Evolutionary conservation across 805 yeast genomes (phyloP).

Genomic region (Cyberlindnera petersonii): DNA sequence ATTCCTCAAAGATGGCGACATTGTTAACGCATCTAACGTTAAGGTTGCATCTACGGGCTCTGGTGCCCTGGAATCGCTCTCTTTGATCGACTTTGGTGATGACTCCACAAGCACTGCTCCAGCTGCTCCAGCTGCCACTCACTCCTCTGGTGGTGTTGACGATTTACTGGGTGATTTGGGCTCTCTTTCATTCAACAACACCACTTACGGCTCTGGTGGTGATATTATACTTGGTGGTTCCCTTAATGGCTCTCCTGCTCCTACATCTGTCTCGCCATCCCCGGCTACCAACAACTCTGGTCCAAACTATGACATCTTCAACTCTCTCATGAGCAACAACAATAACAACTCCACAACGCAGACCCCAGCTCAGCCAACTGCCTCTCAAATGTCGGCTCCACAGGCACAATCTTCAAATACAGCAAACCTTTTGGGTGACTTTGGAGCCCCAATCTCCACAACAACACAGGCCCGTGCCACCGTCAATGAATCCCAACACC

Average conservation of each 20-base stretch:
- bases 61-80: constrained; percentile 34
- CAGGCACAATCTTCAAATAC: constrained; percentile 7
- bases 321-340: constrained; percentile 17
- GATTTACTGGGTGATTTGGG: constrained; percentile 74
- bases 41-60: constrained; percentile 38
- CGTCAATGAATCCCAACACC: constrained; percentile 41
- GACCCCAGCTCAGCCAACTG: constrained; percentile 15
- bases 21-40: constrained; percentile 46
- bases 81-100: constrained; percentile 75
- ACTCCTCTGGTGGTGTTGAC: constrained; percentile 33
- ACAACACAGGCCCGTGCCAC: constrained; percentile 20
- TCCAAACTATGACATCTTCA: constrained; percentile 26
- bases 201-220: constrained; percentile 49
- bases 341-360: constrained; percentile 2
- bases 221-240: constrained; percentile 35
- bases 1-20: constrained; percentile 60
- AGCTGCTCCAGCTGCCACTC: constrained; percentile 12
- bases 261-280: too few relatives aligned
- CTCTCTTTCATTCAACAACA: constrained; percentile 43
- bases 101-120: constrained; percentile 12
- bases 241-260: constrained; percentile 28
- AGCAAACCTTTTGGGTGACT: constrained; percentile 24
- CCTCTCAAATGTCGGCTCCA: too few relatives aligned
- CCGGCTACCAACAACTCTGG: constrained; percentile 24
- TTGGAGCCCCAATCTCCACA: constrained; percentile 12